Base-by-base conservation (phyloP, 345 rosid genomes). In the Salix arbutifolia region DNA sequence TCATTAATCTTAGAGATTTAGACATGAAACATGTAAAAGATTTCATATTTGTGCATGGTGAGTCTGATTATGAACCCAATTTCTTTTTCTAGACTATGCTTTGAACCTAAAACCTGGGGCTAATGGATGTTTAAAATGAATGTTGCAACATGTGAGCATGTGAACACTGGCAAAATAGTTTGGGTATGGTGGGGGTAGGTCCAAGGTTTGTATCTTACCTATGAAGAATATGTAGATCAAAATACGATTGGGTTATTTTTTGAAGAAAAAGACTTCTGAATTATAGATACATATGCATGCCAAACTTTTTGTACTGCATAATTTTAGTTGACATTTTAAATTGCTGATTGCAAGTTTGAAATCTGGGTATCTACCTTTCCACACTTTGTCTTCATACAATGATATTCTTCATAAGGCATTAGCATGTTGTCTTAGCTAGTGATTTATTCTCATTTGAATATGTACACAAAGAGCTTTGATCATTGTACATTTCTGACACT, bases 21-120 rank as follows among this genome's bases (percentile, higher is more conserved):
- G 94, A 85, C 76, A 86, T 93, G 91, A 93, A 90, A 88, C 98
- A 96, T 72, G 84, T 93, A 64, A 96, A 93, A 86, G 98, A 96
- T 84, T 93, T 96, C 77, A 85, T 96, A 83, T 96, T 96, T 85
- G 86, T 93, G 35, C 92, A 93, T 75, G 99, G 99, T 96, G 82
- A 75, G 93, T 77, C 75, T 71, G 67, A 60, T 58, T 48, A 21
- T 72, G 61, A 25, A 62, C 71, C 26, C 52, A 60, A 68, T 72
- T 30, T 25, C 73, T 73, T 8, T 19, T n/a, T 58, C 10, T 58
- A 46, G 14, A 46, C 52, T 3, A 16, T 46, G 19, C 52, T 46
- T 46, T 46, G 18, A 12, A 46, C 18, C 28, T 21, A 35, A 66
- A 66, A 33, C 19, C 18, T 66, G 69, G 18, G n/a, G 23, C 50